Percentiles rank a stretch among this genome's conserved stretches.
phyloP scores from a whole-genome alignment of 2,329 filamentous ascomycete genomes.

The Periconia sp. region DNA sequence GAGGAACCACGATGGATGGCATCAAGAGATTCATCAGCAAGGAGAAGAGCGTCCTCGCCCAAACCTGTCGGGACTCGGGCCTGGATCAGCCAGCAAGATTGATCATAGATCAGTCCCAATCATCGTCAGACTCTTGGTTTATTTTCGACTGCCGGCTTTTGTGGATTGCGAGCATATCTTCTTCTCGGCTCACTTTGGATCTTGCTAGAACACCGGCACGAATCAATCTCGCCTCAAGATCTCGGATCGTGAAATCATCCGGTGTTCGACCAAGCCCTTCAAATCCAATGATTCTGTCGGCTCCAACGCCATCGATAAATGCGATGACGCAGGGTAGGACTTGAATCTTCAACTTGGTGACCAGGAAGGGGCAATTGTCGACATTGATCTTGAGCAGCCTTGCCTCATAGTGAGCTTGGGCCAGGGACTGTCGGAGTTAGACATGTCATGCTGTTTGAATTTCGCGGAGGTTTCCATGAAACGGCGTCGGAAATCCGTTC shows the following conservation, averaged over 20 bases:
- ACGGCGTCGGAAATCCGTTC: too few species aligned
- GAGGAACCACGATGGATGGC: too few species aligned
- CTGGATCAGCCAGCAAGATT: not conserved
- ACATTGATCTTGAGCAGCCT: slow-evolving; percentile 65
- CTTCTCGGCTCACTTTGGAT: slow-evolving; percentile 57
- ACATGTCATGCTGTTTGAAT: slow-evolving; percentile 1
- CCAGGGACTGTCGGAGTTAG: slow-evolving; percentile 50
- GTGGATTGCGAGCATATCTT: slow-evolving; percentile 36
- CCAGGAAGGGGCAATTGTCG: slow-evolving; percentile 65
- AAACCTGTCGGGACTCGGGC: too few species aligned
- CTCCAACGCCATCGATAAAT: slow-evolving; percentile 61
- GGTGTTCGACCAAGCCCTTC: slow-evolving; percentile 61
- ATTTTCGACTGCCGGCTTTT: slow-evolving; percentile 37
- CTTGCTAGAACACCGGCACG: slow-evolving; percentile 58
- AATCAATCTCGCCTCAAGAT: slow-evolving; percentile 61
- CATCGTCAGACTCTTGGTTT: slow-evolving; percentile 56
- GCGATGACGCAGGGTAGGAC: slow-evolving; percentile 65
- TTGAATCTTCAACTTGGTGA: slow-evolving; percentile 63
- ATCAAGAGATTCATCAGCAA: too few species aligned
- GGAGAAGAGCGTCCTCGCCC: too few species aligned
- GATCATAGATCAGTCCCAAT: slow-evolving; percentile 57
- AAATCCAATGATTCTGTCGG: slow-evolving; percentile 65
- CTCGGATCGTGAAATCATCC: slow-evolving; percentile 61
- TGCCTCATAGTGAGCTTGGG: slow-evolving; percentile 64
- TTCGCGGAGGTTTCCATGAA: too few species aligned